Percentiles rank a stretch among this genome's conserved stretches.
Evolutionary conservation across 2,329 filamentous ascomycete species (phyloP).

Genomic region (Zelopaecilomyces penicillatus): DNA sequence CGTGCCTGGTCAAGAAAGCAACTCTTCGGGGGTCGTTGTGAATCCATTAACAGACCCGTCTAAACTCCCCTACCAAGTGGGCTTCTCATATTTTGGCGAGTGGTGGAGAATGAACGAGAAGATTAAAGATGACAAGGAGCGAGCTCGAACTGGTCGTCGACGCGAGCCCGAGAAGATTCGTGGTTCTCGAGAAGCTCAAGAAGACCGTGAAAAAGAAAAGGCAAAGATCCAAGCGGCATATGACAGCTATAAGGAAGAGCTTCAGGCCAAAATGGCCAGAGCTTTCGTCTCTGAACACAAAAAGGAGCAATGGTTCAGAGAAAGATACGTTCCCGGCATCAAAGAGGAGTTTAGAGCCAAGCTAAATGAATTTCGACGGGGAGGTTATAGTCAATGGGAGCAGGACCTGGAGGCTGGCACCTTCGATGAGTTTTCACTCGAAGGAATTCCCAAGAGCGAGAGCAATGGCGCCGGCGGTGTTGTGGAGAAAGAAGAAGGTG

Average conservation of each 20-base stretch:
- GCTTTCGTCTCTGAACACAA: slow-evolving; percentile 88
- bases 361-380: slow-evolving; percentile 71
- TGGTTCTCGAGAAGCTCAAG: slow-evolving; percentile 56
- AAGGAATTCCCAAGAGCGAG: slow-evolving; percentile 89
- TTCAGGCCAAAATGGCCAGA: slow-evolving; percentile 73
- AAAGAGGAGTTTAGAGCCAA: slow-evolving; percentile 65
- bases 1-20: slow-evolving; percentile 62
- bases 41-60: slow-evolving; percentile 68
- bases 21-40: slow-evolving; percentile 35
- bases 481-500: slow-evolving; percentile 91
- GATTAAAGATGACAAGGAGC: slow-evolving; percentile 74
- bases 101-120: slow-evolving; percentile 80
- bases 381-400: slow-evolving; percentile 79
- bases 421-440: slow-evolving; percentile 91
- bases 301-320: slow-evolving; percentile 94
- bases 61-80: slow-evolving; percentile 68
- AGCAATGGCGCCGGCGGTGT: slow-evolving; percentile 78
- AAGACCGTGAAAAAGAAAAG: slow-evolving; percentile 72
- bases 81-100: slow-evolving; percentile 78
- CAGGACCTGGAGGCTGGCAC: slow-evolving; percentile 73
- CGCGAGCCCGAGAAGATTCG: slow-evolving; percentile 56
- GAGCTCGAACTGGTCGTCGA: slow-evolving; percentile 58
- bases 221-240: slow-evolving; percentile 66
- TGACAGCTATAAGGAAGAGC: slow-evolving; percentile 58
- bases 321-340: slow-evolving; percentile 82